Base-by-base conservation (phyloP, 177 flowering plant species). In the Vitis hybrid region DNA sequence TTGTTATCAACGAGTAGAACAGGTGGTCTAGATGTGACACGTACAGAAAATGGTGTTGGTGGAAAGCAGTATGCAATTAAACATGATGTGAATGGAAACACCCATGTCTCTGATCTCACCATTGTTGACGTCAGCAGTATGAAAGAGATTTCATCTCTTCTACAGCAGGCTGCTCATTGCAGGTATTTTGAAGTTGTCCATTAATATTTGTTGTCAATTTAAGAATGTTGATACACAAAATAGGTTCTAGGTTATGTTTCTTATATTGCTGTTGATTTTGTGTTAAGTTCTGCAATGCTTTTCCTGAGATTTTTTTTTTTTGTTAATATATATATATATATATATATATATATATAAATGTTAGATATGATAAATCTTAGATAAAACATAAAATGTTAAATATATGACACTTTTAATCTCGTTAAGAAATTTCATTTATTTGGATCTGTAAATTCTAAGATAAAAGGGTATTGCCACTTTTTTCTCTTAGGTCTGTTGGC, bases 51-150 rank as follows among this genome's bases (percentile, higher is more conserved):
- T 65, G 75, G 77, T 20, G 76, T 65, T 58, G 7, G 68, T 71
- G 85, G 79, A 56, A 82, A 79, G 69, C 80, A 84, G 53, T 80
- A 78, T 54, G 61, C 79, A 8, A 81, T 81, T 5, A 77, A 76
- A 39, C 86, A 84, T 67, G 85, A 82, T 69, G 71, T 76, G 48
- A 82, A 80, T 76, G 85, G 85, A 16, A 77, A 82, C 48, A 74
- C 81, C 3, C 68, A 77, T 69, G 85, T 82, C 15, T 69, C 78
- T 11, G 85, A 80, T 59, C 79, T 82, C 5, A 78, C 81, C 2
- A 66, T 82, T 18, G 78, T 82, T 26, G 85, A 82, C 69, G 85
- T 82, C 34, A 61, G 78, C 52, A 78, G 83, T 52, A 73, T 78
- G 9, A 22, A 63, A 48, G 81, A 82, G 76, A 74, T 80, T 52